Base-by-base conservation (phyloP, 345 rosid species). In the Microthlaspi erraticum region DNA sequence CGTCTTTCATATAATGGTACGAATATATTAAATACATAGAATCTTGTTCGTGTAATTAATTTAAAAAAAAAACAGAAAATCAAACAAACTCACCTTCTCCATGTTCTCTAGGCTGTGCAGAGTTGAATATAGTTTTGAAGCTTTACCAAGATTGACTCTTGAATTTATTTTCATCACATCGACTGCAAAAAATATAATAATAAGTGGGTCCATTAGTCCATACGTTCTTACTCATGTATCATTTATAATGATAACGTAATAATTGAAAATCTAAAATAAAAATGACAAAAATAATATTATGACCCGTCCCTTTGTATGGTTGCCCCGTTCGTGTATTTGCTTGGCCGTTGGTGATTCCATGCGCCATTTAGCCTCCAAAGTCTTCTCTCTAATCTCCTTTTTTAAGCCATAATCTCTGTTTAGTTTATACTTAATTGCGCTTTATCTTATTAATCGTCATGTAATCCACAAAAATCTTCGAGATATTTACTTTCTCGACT, bases 311-410 rank as follows among this genome's bases (percentile, higher is more conserved):
- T 76, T 76, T 37, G 41, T 54, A 44, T 56, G 70, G 51, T 76
- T 76, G 81, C 82, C 85, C 85, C 86, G 67, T 49, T 76, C 33
- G 49, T 73, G 10, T 48, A 11, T 38, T 76, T 41, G 26, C 26
- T 67, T 86, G 89, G 81, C 88, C 70, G 13, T 81, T 85, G 82
- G 88, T 66, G 60, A 16, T 77, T 76, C 88, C 82, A 83, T 74
- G 70, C 90, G 95, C 88, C 95, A 76, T 87, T 85, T 82, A 82
- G 1, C 78, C n/a, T 18, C 10, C 41, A 64, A 32, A 20, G 54
- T 78, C 79, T 80, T 44, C 82, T 81, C 72, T 57, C 19, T 31
- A 55, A 38, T 32, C 32, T 46, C 64, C 10, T 19, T 68, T 42
- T 45, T 4, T 43, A 68, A 10, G 18, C 50, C 43, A 41, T 66